Conservation (phyloP, 345 rosid species). For the Eucalyptus erythrocorys region DNA sequence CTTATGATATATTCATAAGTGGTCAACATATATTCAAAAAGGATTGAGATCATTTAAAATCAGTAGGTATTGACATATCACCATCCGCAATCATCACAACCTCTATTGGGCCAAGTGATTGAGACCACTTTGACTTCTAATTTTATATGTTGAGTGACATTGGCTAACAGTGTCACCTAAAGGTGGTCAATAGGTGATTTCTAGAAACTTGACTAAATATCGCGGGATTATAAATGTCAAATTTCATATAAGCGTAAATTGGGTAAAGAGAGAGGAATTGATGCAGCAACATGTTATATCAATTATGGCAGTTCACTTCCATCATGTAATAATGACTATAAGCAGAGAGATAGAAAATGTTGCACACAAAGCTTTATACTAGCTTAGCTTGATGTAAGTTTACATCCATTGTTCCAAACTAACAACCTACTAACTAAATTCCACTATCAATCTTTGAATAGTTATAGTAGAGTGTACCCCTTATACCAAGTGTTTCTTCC, state of each 20-base stretch:
- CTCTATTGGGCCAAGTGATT: neutral
- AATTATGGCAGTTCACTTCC: neutral
- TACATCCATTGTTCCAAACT: neutral
- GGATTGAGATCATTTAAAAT: neutral
- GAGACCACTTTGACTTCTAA: neutral
- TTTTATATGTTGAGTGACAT: neutral
- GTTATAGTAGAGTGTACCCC: neutral
- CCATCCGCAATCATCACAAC: neutral
- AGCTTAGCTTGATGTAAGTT: neutral
- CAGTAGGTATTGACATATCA: neutral
- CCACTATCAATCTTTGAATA: neutral
- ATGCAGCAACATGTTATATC: neutral
- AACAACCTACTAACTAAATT: neutral
- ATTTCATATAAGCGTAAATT: no score
- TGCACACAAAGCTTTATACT: neutral
- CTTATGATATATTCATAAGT: neutral
- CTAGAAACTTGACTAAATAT: neutral
- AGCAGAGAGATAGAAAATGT: neutral
- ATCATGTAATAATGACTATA: neutral
- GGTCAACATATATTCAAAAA: neutral
- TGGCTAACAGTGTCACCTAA: neutral
- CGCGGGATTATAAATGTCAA: neutral
- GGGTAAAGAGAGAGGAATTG: neutral
- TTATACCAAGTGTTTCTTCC: rapidly evolving
- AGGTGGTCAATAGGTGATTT: neutral